Conservation (phyloP, 2,329 filamentous ascomycete species). For the Seiridium unicorne region DNA sequence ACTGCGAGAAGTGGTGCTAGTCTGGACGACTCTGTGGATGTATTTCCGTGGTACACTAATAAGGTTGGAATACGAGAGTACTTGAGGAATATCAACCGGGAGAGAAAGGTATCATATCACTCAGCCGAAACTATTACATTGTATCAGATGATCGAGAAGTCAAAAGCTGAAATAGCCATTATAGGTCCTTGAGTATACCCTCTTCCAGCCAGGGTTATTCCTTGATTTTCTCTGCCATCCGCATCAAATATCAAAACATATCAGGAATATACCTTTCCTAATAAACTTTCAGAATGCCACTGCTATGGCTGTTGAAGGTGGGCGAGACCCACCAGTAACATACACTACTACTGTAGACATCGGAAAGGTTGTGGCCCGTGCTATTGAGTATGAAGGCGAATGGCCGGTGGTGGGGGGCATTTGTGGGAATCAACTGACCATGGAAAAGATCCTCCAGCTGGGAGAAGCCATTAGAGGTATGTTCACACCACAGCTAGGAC, state of each 20-base stretch:
- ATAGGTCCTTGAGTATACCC: conserved; percentile 13
- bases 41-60: conserved; percentile 31
- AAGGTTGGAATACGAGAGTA: conserved; percentile 29
- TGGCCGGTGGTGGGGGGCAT: conserved; percentile 40
- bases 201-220: conserved; percentile 49
- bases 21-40: not conserved
- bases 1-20: not conserved
- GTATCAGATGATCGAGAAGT: not conserved
- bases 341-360: conserved; percentile 34
- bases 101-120: conserved; percentile 15
- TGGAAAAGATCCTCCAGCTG: conserved; percentile 27
- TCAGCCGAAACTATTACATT: conserved; percentile 18
- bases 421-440: conserved; percentile 26
- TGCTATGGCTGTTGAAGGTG: not conserved
- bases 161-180: not conserved
- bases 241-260: conserved; percentile 33
- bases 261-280: conserved; percentile 28
- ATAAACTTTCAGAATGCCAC: conserved; percentile 21
- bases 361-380: conserved; percentile 30
- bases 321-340: conserved; percentile 22
- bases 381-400: conserved; percentile 36
- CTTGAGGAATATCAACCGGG: not conserved
- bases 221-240: conserved; percentile 47
- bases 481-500: not conserved
- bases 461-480: conserved; percentile 32